A percentile compares a stretch with the other conserved stretches of the same genome.
phyloP scores from a whole-genome alignment of 495 filamentous ascomycete genomes.

The Cercophora samala region DNA sequence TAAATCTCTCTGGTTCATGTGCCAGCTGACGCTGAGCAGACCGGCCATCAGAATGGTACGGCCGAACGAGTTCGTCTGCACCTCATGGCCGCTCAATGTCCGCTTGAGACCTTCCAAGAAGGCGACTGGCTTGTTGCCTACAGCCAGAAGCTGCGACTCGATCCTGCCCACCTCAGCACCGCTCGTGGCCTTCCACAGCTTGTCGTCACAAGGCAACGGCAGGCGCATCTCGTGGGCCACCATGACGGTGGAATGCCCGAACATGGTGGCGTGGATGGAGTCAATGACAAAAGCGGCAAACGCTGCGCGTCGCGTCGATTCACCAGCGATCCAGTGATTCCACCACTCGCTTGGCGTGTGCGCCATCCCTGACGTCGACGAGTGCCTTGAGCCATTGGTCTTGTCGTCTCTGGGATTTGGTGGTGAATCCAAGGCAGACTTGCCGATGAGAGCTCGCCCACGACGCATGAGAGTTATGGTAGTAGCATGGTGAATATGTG shows the following conservation, averaged over 20 bases:
- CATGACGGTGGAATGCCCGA: constrained; percentile 96
- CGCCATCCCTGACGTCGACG: constrained; percentile 54
- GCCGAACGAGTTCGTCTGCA: constrained; percentile 91
- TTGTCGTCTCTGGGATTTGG: constrained; percentile 71
- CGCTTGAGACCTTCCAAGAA: constrained; percentile 91
- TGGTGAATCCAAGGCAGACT: constrained; percentile 81
- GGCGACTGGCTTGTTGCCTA: constrained; percentile 79
- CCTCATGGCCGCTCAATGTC: constrained; percentile 80
- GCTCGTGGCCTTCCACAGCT: constrained; percentile 88
- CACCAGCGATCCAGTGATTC: constrained; percentile 95
- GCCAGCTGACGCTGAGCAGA: constrained; percentile 89
- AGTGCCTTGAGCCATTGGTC: constrained; percentile 56
- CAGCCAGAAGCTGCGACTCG: constrained; percentile 75
- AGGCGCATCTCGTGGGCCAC: constrained; percentile 93
- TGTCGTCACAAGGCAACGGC: constrained; percentile 89
- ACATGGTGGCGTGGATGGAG: constrained; percentile 96
- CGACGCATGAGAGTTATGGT: constrained; percentile 93
- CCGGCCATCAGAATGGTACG: constrained; percentile 96
- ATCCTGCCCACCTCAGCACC: constrained; percentile 83
- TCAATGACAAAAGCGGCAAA: constrained; percentile 96
- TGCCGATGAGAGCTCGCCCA: constrained; percentile 87
- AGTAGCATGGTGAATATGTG: constrained; percentile 95
- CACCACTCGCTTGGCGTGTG: constrained; percentile 85
- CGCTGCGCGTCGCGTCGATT: constrained; percentile 83
- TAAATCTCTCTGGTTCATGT: constrained; percentile 95